phyloP scores from a whole-genome alignment of 2,329 filamentous ascomycete genomes.

The Ascochyta koolunga region DNA sequence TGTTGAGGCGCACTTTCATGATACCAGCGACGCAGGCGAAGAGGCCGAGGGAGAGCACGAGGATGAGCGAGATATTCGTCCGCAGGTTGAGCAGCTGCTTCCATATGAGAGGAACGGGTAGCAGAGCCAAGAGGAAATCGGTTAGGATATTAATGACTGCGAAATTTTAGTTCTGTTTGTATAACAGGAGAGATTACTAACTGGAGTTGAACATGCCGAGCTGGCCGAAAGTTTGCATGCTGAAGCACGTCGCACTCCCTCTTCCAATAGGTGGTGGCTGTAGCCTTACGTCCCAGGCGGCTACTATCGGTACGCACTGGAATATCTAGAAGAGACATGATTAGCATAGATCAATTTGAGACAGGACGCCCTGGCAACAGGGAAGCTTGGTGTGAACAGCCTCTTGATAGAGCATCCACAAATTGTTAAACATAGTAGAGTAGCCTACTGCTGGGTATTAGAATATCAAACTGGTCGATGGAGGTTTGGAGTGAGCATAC shows the following conservation, averaged over 20 bases:
- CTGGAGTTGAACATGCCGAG: conserved; percentile 54
- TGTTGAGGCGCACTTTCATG: conserved; percentile 49
- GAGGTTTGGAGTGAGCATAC: neutral
- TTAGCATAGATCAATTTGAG: no score
- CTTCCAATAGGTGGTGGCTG: conserved; percentile 35
- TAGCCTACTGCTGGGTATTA: no score
- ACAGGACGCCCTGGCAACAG: no score
- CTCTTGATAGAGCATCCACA: no score
- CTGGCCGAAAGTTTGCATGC: conserved; percentile 47
- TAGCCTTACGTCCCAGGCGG: conserved; percentile 51
- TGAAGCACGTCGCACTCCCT: conserved; percentile 51
- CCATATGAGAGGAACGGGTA: conserved; percentile 52
- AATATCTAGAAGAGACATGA: conserved; percentile 41
- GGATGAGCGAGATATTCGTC: conserved; percentile 46
- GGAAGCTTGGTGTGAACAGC: no score
- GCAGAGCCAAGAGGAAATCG: conserved; percentile 48
- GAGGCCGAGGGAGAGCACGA: conserved; percentile 47
- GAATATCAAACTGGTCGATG: no score
- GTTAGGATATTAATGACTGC: conserved; percentile 47
- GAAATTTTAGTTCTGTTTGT: conserved; percentile 2
- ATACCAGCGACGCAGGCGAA: conserved; percentile 53
- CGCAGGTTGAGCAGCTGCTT: conserved; percentile 50
- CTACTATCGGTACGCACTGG: conserved; percentile 53
- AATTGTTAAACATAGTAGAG: no score
- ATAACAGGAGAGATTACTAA: neutral